These are phyloP conservation scores for Zarea fungicola DNA, from an alignment of 2,329 filamentous ascomycete species.

Conservation along the genomic window DNA sequence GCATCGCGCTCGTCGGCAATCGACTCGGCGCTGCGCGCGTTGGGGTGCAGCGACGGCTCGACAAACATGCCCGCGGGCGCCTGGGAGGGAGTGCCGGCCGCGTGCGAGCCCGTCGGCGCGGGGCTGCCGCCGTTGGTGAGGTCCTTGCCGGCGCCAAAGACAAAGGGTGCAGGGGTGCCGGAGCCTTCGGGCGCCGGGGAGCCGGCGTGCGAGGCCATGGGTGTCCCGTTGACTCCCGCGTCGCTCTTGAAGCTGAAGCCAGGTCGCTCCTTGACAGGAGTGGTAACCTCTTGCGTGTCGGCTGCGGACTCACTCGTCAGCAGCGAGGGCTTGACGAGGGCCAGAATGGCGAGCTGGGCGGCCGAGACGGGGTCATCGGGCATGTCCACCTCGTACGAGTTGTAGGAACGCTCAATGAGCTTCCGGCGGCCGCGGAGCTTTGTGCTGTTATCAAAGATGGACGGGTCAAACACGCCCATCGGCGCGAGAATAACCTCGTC, in stretches of 20 bases:
- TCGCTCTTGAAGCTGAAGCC: conserved; percentile 64
- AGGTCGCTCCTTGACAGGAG: conserved; percentile 59
- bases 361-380: conserved; percentile 85
- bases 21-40: conserved; percentile 44
- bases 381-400: conserved; percentile 81
- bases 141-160: conserved; percentile 49
- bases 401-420: conserved; percentile 81
- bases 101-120: conserved; percentile 47
- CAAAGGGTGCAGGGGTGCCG: conserved; percentile 58
- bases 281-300: conserved; percentile 49
- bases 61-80: conserved; percentile 43
- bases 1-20: conserved; percentile 69
- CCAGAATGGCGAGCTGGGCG: conserved; percentile 68
- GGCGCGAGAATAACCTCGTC: conserved; percentile 93
- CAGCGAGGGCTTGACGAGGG: conserved; percentile 55
- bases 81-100: conserved; percentile 40
- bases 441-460: conserved; percentile 74
- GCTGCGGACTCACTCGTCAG: conserved; percentile 30
- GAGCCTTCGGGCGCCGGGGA: conserved; percentile 78
- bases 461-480: conserved; percentile 89
- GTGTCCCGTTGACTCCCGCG: conserved; percentile 69
- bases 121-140: conserved; percentile 45
- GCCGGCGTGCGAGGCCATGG: conserved; percentile 77
- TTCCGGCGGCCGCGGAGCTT: conserved; percentile 78
- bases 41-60: too few relatives aligned